A percentile compares a stretch with the other conserved stretches of the same genome.
phyloP scores from a whole-genome alignment of 2,329 filamentous ascomycete species.

The Pseudonectria foliicola region DNA sequence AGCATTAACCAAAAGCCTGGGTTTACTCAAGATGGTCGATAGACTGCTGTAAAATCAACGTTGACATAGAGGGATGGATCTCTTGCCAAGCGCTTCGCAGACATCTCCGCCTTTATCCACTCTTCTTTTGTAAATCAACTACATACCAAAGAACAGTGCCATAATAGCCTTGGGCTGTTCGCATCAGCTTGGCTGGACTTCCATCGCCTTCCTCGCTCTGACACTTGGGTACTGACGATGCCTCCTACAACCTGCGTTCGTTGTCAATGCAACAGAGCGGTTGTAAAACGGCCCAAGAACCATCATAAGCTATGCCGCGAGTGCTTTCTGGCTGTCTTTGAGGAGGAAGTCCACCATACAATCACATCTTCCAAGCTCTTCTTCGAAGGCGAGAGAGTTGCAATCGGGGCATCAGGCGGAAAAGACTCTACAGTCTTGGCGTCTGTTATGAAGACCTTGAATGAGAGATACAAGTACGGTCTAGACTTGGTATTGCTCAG shows the following conservation, averaged over 20 bases:
- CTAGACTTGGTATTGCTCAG: slow-evolving; percentile 80
- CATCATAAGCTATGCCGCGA: slow-evolving; percentile 84
- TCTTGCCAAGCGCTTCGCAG: too few relatives aligned
- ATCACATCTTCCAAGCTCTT: slow-evolving; percentile 80
- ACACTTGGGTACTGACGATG: slow-evolving; percentile 46
- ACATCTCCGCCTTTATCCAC: too few relatives aligned
- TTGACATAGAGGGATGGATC: too few relatives aligned
- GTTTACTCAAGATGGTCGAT: too few relatives aligned
- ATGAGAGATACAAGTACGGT: slow-evolving; percentile 81
- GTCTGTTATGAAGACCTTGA: slow-evolving; percentile 88
- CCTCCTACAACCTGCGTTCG: slow-evolving; percentile 67
- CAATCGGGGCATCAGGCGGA: slow-evolving; percentile 92
- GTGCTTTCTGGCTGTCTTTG: slow-evolving; percentile 84
- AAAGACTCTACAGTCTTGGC: slow-evolving; percentile 97
- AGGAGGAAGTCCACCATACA: slow-evolving; percentile 89
- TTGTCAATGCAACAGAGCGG: slow-evolving; percentile 69
- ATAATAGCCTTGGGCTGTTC: too few relatives aligned
- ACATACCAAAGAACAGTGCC: too few relatives aligned
- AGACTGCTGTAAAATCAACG: too few relatives aligned
- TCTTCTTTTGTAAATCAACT: too few relatives aligned
- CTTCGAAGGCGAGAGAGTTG: slow-evolving; percentile 72
- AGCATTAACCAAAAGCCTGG: neutral
- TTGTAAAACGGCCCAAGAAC: slow-evolving; percentile 92
- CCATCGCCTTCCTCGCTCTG: neutral
- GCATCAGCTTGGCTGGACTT: too few relatives aligned